phyloP scores from a whole-genome alignment of 768 basidiomycete species.

The Leccinum fibrillosum region DNA sequence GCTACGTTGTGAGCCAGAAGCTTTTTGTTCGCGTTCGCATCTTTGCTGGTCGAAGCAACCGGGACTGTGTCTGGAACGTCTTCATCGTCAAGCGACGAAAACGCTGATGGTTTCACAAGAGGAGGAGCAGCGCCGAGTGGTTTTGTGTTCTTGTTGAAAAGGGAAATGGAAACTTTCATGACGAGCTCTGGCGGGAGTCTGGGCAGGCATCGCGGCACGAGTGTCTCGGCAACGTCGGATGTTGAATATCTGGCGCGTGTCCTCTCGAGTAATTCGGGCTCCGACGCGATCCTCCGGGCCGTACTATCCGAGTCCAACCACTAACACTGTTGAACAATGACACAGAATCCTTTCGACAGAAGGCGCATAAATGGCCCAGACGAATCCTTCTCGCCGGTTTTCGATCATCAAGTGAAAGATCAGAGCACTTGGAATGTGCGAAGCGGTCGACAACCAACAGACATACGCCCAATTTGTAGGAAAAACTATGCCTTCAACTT shows the following conservation, averaged over 20 bases:
- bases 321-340: conserved; percentile 29
- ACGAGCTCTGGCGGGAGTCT: background rate
- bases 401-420: conserved; percentile 31
- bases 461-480: conserved; percentile 88
- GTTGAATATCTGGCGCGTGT: background rate
- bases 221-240: background rate
- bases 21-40: conserved; percentile 49
- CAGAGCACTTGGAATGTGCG: conserved; percentile 31
- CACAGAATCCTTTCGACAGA: conserved; percentile 70
- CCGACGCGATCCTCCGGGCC: background rate
- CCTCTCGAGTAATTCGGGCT: background rate
- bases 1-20: conserved; percentile 55
- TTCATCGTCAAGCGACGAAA: conserved; percentile 65
- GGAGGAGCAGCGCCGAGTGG: conserved; percentile 51
- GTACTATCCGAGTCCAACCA: background rate
- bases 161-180: conserved; percentile 92
- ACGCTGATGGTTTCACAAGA: conserved; percentile 59
- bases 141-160: conserved; percentile 52
- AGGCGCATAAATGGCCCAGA: conserved; percentile 91
- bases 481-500: conserved; percentile 6
- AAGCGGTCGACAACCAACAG: conserved; percentile 49
- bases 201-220: background rate
- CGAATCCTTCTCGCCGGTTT: conserved; percentile 67
- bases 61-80: conserved; percentile 48
- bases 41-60: conserved; percentile 39